A percentile compares a stretch with the other conserved stretches of the same genome.
Conservation (phyloP, 169 alveolate genomes). For the Theileria sp. region DNA sequence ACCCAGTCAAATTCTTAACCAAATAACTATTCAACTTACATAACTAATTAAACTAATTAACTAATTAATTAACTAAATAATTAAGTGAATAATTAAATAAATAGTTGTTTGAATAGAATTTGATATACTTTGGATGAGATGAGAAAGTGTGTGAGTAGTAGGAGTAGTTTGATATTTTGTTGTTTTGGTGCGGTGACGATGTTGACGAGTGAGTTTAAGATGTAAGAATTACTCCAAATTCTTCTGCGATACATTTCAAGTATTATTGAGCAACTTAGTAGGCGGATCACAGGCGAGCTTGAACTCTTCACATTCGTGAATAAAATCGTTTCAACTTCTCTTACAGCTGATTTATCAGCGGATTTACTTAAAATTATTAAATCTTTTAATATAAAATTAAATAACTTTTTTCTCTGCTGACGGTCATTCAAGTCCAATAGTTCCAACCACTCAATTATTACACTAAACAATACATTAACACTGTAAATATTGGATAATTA, state of each 20-base stretch:
- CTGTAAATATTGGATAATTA: too few species aligned
- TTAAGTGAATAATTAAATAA: too few species aligned
- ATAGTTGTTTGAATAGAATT: too few species aligned
- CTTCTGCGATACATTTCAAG: constrained; percentile 67
- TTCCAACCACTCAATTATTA: constrained; percentile 51
- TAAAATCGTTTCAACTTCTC: constrained; percentile 20
- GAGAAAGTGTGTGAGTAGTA: constrained; percentile 33
- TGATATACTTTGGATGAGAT: constrained; percentile 22
- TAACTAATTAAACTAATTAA: not conserved
- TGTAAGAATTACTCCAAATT: constrained; percentile 63
- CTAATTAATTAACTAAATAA: not conserved
- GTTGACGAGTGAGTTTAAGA: constrained; percentile 62
- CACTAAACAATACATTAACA: not conserved
- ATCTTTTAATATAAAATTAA: constrained; percentile 43
- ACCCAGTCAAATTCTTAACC: too few species aligned
- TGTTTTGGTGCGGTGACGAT: not conserved
- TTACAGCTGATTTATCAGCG: not conserved
- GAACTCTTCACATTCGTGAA: constrained; percentile 18
- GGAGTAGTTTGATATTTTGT: not conserved
- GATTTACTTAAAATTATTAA: constrained; percentile 21
- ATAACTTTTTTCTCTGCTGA: constrained; percentile 38
- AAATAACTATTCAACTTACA: too few species aligned
- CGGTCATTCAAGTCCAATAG: constrained; percentile 56
- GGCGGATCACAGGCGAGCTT: constrained; percentile 21
- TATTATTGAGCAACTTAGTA: constrained; percentile 63